A percentile compares a stretch with the other conserved stretches of the same genome.
These are phyloP conservation scores for Russula olivacea DNA, from an alignment of 768 basidiomycete species.

Conservation along the genomic window DNA sequence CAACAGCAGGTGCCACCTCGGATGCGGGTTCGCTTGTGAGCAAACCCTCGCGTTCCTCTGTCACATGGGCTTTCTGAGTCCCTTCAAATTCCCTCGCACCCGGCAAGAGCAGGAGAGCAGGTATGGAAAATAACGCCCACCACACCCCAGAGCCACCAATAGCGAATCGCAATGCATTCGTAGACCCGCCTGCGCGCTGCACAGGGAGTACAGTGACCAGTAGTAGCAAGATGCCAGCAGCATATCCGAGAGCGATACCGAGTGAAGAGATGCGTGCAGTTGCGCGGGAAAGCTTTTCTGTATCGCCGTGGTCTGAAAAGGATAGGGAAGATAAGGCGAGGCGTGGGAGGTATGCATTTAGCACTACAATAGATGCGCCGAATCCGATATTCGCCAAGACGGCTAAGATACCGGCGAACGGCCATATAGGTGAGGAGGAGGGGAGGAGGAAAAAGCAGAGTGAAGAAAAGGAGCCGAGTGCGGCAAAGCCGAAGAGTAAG, in stretches of 20 bases:
- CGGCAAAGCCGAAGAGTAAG: slow-evolving; percentile 69
- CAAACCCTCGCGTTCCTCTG: slow-evolving; percentile 20
- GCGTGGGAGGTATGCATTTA: slow-evolving; percentile 82
- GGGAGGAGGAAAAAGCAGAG: slow-evolving; percentile 68
- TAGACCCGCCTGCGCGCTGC: slow-evolving; percentile 62
- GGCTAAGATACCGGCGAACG: slow-evolving; percentile 60
- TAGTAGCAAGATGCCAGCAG: slow-evolving; percentile 72
- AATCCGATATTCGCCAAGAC: slow-evolving; percentile 81
- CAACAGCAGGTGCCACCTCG: not conserved
- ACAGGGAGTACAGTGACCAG: slow-evolving; percentile 77
- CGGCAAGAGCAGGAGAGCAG: slow-evolving; percentile 72
- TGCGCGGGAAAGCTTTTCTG: slow-evolving; percentile 55
- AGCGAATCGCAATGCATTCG: slow-evolving; percentile 71
- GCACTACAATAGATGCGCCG: slow-evolving; percentile 79
- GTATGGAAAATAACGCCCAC: slow-evolving; percentile 82
- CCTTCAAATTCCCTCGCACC: slow-evolving; percentile 29
- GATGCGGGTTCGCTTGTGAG: slow-evolving; percentile 2
- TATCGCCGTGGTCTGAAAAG: slow-evolving; percentile 35
- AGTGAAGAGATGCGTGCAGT: slow-evolving; percentile 79
- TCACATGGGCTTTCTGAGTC: slow-evolving; percentile 4
- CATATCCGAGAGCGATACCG: slow-evolving; percentile 84
- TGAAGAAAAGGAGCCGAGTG: slow-evolving; percentile 62
- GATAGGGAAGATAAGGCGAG: slow-evolving; percentile 44
- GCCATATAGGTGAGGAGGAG: slow-evolving; percentile 66
- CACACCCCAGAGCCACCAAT: slow-evolving; percentile 81